Percentiles rank a stretch among this genome's conserved stretches.
Evolutionary conservation across 768 basidiomycete species (phyloP).

Genomic region (Mycena crocata): DNA sequence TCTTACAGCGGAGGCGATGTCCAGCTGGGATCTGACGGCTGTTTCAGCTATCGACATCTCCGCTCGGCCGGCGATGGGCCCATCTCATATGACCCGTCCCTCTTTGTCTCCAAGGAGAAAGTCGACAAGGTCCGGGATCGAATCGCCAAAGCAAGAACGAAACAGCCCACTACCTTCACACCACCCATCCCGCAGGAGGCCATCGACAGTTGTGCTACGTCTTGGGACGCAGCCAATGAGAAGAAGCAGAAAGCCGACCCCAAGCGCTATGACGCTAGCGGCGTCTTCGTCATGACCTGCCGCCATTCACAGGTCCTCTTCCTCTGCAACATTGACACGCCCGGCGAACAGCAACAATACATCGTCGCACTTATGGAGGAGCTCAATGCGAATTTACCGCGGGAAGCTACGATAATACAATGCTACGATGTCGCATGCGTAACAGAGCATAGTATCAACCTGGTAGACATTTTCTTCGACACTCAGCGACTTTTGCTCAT

Average conservation of each 20-base stretch:
- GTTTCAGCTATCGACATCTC: too few relatives aligned
- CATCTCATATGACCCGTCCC: too few relatives aligned
- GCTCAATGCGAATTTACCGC: constrained; percentile 44
- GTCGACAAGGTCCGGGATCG: constrained; percentile 40
- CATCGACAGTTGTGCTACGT: background rate
- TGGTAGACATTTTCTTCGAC: constrained; percentile 29
- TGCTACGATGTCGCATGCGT: constrained; percentile 52
- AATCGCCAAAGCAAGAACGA: constrained; percentile 40
- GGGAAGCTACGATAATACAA: constrained; percentile 37
- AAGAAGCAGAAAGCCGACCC: constrained; percentile 41
- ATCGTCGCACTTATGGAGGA: constrained; percentile 46
- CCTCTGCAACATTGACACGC: constrained; percentile 53
- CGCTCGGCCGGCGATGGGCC: too few relatives aligned
- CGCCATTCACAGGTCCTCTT: constrained; percentile 51
- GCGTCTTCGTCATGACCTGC: constrained; percentile 53
- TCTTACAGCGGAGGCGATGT: constrained; percentile 40
- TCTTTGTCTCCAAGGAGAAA: too few relatives aligned
- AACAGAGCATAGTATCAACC: constrained; percentile 25
- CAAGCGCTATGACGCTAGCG: constrained; percentile 45
- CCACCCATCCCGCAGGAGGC: constrained; percentile 37
- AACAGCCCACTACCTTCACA: constrained; percentile 41
- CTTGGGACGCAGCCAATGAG: constrained; percentile 45
- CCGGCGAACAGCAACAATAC: constrained; percentile 53
- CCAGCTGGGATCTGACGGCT: constrained; percentile 49
- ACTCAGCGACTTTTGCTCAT: background rate